Base-by-base conservation (phyloP, 805 yeast genomes). In the Ogataea henricii region DNA sequence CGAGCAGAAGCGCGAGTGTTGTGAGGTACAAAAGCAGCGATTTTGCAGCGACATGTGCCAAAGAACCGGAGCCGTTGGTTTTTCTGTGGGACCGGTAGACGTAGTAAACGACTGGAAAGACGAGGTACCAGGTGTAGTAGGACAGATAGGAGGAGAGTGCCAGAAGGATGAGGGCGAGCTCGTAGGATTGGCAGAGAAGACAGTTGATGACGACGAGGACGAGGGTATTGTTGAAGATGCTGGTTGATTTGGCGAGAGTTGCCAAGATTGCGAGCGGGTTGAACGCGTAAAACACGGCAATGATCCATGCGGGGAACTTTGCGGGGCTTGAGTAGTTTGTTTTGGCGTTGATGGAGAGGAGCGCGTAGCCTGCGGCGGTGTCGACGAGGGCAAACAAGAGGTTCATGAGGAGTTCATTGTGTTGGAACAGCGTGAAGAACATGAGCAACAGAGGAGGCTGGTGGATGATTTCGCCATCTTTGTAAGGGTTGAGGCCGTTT, bases 201-300 rank as follows among this genome's bases (percentile, higher is more conserved):
- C 72, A 73, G 63, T 71, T 70, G 37, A 78, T 67, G 6, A 77
- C 68, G 25, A 69, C 72, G 2, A 81, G 64, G 1, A 89, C 58
- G 27, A 81, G 68, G n/a, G 82, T 66, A 62, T 85, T 82, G 7
- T 85, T 71, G 60, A 92, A 75, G 1, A 78, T 57, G 17, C 75
- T 69, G 0, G 96, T 80, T 0, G 96, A 85, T 56, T 82, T 82
- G 4, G 94, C 76, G 40, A 87, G 70, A 37, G 83, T 77, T 9
- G 91, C 77, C 43, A 89, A 64, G 2, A 90, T 65, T n/a, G 82
- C 69, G 57, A 91, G 71, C 7, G 99, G 99, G 62, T 90, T 94
- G 60, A 89, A 76, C 25, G 86, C 73, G 63, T 86, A 92, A 43
- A 85, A 72, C 12, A 85, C 68, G 3, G 63, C 60, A 14, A 67